A percentile compares a stretch with the other conserved stretches of the same genome.
Evolutionary conservation across 2,329 filamentous ascomycete species (phyloP).

Genomic region (Diaporthe aspalathi): DNA sequence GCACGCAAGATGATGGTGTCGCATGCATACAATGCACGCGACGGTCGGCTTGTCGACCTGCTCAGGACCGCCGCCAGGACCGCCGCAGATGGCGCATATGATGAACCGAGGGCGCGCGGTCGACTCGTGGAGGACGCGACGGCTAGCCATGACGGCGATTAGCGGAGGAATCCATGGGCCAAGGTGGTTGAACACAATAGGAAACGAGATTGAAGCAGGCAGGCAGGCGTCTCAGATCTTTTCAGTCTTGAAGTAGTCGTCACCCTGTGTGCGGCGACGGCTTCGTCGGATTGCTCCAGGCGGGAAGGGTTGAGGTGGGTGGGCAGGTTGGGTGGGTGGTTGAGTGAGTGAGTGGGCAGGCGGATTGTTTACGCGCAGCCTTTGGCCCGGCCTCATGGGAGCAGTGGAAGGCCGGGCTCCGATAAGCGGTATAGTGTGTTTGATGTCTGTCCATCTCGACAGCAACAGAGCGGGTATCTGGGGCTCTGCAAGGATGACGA

Average conservation of each 20-base stretch:
- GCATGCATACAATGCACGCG: conserved; percentile 41
- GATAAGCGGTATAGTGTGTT: conserved; percentile 56
- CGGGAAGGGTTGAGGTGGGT: background rate
- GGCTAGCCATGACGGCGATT: conserved; percentile 32
- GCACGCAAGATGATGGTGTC: conserved; percentile 44
- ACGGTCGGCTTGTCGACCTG: conserved; percentile 42
- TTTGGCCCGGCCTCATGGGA: conserved; percentile 66
- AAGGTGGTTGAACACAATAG: conserved; percentile 40
- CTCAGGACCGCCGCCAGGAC: conserved; percentile 34
- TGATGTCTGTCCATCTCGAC: conserved; percentile 36
- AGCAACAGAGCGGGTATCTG: conserved; percentile 39
- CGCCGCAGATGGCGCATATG: conserved; percentile 34
- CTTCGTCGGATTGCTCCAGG: conserved; percentile 51
- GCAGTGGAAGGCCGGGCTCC: conserved; percentile 62
- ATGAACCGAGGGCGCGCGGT: conserved; percentile 16
- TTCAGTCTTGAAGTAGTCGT: conserved; percentile 72
- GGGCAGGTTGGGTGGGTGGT: background rate
- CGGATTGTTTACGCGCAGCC: conserved; percentile 64
- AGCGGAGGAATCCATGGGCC: conserved; percentile 31
- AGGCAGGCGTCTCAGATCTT: conserved; percentile 74
- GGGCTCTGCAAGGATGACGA: conserved; percentile 39
- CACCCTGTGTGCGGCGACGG: conserved; percentile 63
- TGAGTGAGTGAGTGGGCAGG: background rate
- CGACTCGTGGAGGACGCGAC: conserved; percentile 10
- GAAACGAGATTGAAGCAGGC: background rate